Percentiles rank a stretch among this genome's conserved stretches.
phyloP scores from a whole-genome alignment of 768 basidiomycete species.

The Sutorius australiensis region DNA sequence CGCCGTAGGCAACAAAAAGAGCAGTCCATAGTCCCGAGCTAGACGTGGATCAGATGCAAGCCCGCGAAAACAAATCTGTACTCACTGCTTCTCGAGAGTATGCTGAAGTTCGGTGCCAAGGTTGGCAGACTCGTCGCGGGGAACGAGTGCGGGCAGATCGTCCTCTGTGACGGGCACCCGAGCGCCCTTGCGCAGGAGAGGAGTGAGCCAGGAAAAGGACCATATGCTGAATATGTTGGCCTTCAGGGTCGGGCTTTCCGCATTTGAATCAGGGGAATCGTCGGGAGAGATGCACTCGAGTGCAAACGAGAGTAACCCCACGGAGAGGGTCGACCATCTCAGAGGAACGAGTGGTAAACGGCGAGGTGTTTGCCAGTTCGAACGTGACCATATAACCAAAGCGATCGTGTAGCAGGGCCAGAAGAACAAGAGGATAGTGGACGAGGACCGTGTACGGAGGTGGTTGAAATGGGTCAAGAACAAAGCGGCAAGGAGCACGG shows the following conservation, averaged over 20 bases:
- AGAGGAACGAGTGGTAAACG: slow-evolving; percentile 39
- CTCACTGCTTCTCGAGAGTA: slow-evolving; percentile 64
- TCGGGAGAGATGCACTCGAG: slow-evolving; percentile 73
- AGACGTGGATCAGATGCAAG: not conserved
- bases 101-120: slow-evolving; percentile 59
- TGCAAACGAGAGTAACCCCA: slow-evolving; percentile 54
- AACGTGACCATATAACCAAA: slow-evolving; percentile 57
- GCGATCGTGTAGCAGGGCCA: slow-evolving; percentile 66
- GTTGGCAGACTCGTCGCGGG: slow-evolving; percentile 64
- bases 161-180: slow-evolving; percentile 71
- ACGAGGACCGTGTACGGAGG: slow-evolving; percentile 64
- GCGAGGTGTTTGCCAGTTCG: slow-evolving; percentile 37
- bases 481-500: slow-evolving; percentile 46
- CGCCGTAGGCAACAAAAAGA: slow-evolving; percentile 73
- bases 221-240: slow-evolving; percentile 82
- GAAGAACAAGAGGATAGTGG: slow-evolving; percentile 71
- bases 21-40: slow-evolving; percentile 70
- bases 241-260: slow-evolving; percentile 67
- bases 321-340: slow-evolving; percentile 38
- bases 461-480: slow-evolving; percentile 66
- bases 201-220: slow-evolving; percentile 86
- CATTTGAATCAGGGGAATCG: slow-evolving; percentile 36
- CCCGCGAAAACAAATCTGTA: not conserved
- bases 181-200: slow-evolving; percentile 67
- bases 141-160: slow-evolving; percentile 74